Evolutionary conservation across 345 rosid genomes (phyloP), one percentile per base, ranked within the genome.

Genomic region (Erodium maritimum): DNA sequence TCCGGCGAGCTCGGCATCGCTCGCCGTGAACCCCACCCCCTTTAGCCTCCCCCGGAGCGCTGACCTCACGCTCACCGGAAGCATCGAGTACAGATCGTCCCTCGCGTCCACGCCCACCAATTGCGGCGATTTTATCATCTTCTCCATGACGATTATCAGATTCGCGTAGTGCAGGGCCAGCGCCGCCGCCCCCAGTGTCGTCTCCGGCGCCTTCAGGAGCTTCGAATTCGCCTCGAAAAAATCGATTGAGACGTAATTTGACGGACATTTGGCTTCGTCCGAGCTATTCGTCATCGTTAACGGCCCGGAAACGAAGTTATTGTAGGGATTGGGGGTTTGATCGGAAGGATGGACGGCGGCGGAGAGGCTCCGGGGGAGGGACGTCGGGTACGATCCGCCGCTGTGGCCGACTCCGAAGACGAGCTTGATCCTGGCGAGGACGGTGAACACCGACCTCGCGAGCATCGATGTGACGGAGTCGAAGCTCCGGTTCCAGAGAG

Each of bases 91-190:
- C 0, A 94, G 74, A 65, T 89, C 95, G 54, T 94, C 97, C 65
- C 97, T 79, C 0, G 96, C 97, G 54, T 87, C 96, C 4, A 82
- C 74, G 17, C 99, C 99, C 1, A 94, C 91, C 54, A 90, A 60
- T 9, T 94, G 99, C 0, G 99, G 99, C 8, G 90, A 90, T 57
- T 79, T 85, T 20, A 94, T 86, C 97, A 94, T 87, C 68, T 87
- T 94, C 69, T 94, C 99, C 78, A 87, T 80, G 12, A 90, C 84
- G 21, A 94, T 84, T 0, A 94, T 84, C 64, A 94, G 68, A 64
- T 86, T 85, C 0, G 97, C 87, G 67, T 87, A 94, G 73, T 90
- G 97, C 24, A 87, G 76, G 21, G 95, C 83, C 46, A 87, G 65
- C 14, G 91, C 97, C 1, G 88, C 72, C 10, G 91, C 84, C 0